phyloP scores from a whole-genome alignment of 768 basidiomycete genomes.

The Naganishia onofrii region DNA sequence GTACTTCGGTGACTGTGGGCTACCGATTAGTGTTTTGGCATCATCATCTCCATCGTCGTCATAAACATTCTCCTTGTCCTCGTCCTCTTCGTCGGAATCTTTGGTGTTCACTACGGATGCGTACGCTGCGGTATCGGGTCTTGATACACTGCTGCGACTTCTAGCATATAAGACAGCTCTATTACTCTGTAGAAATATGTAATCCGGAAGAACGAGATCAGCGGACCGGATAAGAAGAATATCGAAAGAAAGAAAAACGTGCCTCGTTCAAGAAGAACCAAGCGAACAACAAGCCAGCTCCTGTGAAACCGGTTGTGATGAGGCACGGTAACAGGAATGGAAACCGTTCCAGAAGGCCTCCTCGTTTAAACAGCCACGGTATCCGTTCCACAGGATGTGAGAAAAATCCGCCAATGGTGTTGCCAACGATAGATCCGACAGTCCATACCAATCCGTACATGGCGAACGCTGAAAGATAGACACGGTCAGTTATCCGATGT shows the following conservation, averaged over 20 bases:
- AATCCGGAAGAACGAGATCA: neutral
- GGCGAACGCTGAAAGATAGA: slow-evolving; percentile 40
- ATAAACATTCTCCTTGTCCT: neutral
- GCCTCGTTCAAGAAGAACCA: slow-evolving; percentile 41
- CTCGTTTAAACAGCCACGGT: slow-evolving; percentile 38
- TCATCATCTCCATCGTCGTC: slow-evolving; percentile 31
- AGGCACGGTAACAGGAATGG: slow-evolving; percentile 40
- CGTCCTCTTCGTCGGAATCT: neutral
- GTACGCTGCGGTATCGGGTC: neutral
- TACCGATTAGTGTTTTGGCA: slow-evolving; percentile 43
- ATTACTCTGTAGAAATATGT: slow-evolving; percentile 7
- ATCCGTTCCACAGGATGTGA: slow-evolving; percentile 49
- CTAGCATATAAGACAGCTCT: slow-evolving; percentile 13
- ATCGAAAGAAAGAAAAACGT: neutral
- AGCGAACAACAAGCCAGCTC: slow-evolving; percentile 44
- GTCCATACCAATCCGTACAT: slow-evolving; percentile 52
- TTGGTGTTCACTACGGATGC: neutral
- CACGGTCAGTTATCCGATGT: neutral
- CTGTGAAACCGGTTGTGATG: slow-evolving; percentile 38
- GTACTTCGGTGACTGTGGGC: slow-evolving; percentile 22
- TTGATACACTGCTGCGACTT: neutral
- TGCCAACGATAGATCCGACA: slow-evolving; percentile 48
- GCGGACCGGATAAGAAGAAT: neutral
- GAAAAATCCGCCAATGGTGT: slow-evolving; percentile 38
- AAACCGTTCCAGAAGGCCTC: slow-evolving; percentile 5